A percentile compares a stretch with the other conserved stretches of the same genome.
These are phyloP conservation scores for Lolium rigidum DNA, from an alignment of 176 grass and related monocot genomes.

Conservation along the genomic window DNA sequence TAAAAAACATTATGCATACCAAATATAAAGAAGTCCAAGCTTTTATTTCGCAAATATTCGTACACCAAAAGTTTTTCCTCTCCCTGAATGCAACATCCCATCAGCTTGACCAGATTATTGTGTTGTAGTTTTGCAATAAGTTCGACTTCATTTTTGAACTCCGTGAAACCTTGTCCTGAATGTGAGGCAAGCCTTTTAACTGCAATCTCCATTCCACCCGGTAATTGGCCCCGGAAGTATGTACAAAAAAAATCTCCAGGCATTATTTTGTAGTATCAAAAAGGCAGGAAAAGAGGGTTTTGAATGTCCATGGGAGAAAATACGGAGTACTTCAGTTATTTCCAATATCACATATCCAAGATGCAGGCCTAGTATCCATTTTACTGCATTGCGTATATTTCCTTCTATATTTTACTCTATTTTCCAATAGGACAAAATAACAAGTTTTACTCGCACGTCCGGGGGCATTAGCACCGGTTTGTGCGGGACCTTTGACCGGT, in stretches of 20 bases:
- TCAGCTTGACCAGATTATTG: no score
- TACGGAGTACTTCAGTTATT: neutral
- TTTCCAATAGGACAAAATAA: neutral
- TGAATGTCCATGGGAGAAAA: neutral
- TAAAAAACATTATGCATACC: no score
- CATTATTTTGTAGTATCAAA: neutral
- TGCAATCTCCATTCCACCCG: neutral
- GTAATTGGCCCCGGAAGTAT: neutral
- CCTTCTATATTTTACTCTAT: neutral
- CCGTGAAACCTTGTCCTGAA: neutral
- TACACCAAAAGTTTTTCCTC: no score
- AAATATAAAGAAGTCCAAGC: no score
- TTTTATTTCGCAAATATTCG: no score
- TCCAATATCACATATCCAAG: no score
- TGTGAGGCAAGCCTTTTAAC: neutral
- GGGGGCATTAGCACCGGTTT: no score
- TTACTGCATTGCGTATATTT: neutral
- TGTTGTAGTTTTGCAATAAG: neutral
- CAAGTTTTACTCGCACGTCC: no score
- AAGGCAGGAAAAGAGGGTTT: neutral
- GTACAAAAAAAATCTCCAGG: neutral
- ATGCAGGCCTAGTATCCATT: neutral
- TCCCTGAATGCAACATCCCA: no score
- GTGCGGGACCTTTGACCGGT: no score
- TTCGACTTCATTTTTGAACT: neutral